Evolutionary conservation across 345 rosid species (phyloP).

Genomic region (Populus simonii): DNA sequence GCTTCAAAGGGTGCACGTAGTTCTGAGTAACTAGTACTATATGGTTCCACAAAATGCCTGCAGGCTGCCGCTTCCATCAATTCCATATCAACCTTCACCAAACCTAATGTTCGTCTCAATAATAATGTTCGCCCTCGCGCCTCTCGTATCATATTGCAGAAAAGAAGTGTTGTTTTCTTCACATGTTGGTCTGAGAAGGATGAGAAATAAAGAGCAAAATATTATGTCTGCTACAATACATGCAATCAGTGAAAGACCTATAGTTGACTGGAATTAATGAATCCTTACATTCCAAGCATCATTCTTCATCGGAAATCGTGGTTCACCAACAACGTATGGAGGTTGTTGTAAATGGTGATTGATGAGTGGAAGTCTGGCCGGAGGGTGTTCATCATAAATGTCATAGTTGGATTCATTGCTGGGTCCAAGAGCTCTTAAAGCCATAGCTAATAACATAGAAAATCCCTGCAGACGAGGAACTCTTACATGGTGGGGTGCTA

Average conservation of each 20-base stretch:
- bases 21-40: neutral
- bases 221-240: neutral
- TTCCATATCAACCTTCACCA: neutral
- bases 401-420: conserved; percentile 19
- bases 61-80: neutral
- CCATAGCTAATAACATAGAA: conserved; percentile 35
- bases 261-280: neutral
- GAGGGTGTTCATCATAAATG: conserved; percentile 29
- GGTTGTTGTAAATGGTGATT: conserved; percentile 21
- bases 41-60: neutral
- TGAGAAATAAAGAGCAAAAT: neutral
- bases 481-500: neutral
- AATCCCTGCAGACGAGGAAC: conserved; percentile 33
- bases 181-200: conserved; percentile 10
- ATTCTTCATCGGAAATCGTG: conserved; percentile 9
- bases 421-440: conserved; percentile 30
- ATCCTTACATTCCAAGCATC: conserved; percentile 30
- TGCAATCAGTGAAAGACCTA: neutral
- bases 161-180: neutral
- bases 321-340: conserved; percentile 18
- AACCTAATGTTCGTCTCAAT: neutral
- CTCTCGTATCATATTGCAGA: neutral
- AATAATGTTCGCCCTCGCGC: neutral
- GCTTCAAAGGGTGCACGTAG: neutral
- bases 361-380: conserved; percentile 36